A percentile compares a stretch with the other conserved stretches of the same genome.
Conservation (phyloP, 768 basidiomycete genomes). For the Leccinellum rugosiceps region DNA sequence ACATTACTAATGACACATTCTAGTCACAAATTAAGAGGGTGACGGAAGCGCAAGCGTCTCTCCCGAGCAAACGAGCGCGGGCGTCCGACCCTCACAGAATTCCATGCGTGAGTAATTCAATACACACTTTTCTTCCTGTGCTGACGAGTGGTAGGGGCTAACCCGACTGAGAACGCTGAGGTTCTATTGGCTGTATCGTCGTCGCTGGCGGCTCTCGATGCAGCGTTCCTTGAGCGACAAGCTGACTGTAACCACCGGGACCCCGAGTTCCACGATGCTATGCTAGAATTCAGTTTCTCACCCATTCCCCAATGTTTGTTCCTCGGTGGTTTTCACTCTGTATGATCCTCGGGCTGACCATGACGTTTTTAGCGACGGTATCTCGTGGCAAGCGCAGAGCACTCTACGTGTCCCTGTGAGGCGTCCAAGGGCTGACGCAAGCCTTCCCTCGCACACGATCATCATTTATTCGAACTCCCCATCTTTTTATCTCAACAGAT, state of each 20-base stretch:
- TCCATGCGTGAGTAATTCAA: conserved; percentile 6
- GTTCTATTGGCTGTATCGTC: neutral
- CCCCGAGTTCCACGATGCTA: neutral
- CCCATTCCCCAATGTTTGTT: conserved; percentile 3
- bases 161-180: neutral
- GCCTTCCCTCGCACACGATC: neutral
- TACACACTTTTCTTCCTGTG: neutral
- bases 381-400: conserved; percentile 1
- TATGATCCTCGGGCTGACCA: neutral
- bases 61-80: too few relatives aligned
- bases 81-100: neutral
- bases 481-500: neutral
- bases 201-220: conserved; percentile 4
- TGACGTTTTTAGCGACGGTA: conserved; percentile 1
- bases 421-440: neutral
- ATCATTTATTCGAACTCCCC: neutral
- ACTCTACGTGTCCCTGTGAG: conserved; percentile 5
- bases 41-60: neutral
- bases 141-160: neutral
- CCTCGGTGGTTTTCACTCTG: neutral
- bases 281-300: conserved; percentile 3
- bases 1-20: neutral
- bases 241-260: neutral
- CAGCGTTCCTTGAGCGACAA: neutral
- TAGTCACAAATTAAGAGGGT: neutral